phyloP scores from a whole-genome alignment of 768 basidiomycete species.

The Tremella fuciformis region DNA sequence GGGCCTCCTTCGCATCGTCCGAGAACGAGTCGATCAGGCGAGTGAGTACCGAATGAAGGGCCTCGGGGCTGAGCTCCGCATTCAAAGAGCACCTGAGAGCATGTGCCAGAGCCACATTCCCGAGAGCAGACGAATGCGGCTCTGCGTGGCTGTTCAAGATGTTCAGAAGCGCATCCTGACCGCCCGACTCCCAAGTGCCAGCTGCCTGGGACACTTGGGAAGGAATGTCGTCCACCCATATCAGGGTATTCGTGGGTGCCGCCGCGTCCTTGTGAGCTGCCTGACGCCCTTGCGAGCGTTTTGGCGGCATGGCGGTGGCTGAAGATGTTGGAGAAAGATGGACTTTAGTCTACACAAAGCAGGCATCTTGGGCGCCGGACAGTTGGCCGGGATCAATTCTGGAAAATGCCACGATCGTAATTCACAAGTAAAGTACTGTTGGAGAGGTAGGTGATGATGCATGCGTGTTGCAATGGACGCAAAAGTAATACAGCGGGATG shows the following conservation, averaged over 20 bases:
- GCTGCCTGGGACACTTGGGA: slow-evolving; percentile 3
- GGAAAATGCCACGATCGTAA: too few species aligned
- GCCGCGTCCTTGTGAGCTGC: neutral
- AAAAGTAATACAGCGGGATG: too few species aligned
- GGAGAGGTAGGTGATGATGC: too few species aligned
- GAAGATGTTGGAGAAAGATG: too few species aligned
- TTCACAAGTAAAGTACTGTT: too few species aligned
- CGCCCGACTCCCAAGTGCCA: slow-evolving; percentile 5
- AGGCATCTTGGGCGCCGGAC: too few species aligned
- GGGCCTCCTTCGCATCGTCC: slow-evolving; percentile 15
- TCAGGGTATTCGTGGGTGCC: neutral
- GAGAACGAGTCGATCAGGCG: slow-evolving; percentile 19
- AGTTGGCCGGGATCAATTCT: too few species aligned
- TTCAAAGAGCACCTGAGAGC: slow-evolving; percentile 5
- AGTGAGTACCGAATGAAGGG: slow-evolving; percentile 14
- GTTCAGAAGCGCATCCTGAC: slow-evolving; percentile 6
- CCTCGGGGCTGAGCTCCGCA: slow-evolving; percentile 5
- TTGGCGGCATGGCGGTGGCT: slow-evolving; percentile 1
- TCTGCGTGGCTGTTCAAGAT: neutral
- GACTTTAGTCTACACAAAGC: too few species aligned
- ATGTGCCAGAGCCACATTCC: slow-evolving; percentile 4
- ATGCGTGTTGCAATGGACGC: too few species aligned
- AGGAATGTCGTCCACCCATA: slow-evolving; percentile 3
- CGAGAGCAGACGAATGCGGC: neutral
- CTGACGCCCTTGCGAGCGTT: slow-evolving; percentile 5